Evolutionary conservation across 768 basidiomycete genomes (phyloP), one percentile per base, ranked within the genome.

Genomic region (Rhizopogon rudus): DNA sequence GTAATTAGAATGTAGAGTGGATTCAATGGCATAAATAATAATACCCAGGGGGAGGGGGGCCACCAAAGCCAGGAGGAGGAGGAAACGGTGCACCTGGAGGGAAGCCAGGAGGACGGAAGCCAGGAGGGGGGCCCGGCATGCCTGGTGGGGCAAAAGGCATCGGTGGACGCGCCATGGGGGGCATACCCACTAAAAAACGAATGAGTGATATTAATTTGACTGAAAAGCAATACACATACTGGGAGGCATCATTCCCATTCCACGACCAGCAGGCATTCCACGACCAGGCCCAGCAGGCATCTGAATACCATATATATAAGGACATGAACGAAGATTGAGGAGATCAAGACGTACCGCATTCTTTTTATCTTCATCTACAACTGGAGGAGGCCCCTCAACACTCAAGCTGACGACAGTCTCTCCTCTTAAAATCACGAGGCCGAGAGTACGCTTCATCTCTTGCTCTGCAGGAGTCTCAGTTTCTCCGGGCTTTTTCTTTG

Each of bases 381-480:
- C 81, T 9, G 96, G 94, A 35, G 96, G 96, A 3, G 95, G 95
- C 10, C 95, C 96, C 72, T 97, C 96, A 16, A 98, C 94, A 54
- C 83, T 88, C 62, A 98, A 78, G 65, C 91, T 94, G 65, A 99
- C 96, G 40, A 98, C 92, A 0, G 93, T 91, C 73, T 98, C 97
- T 57, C 97, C 97, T 57, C 97, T 83, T 65, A 98, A 74, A 67
- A 99, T 98, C 54, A 98, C 94, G 31, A 99, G 81, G n/a, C 97
- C 97, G 20, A 99, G 81, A 0, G 92, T 84, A 55, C 97, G 86
- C 73, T 98, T 99, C 80, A 97, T 87, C 77, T 98, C 95, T 71
- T 96, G 93, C 70, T 86, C 83, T 1, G 83, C 82, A 6, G 81
- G 83, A 4, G 83, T 80, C 68, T 87, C 91, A 40, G 67, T 72